Evolutionary conservation across 805 yeast species (phyloP), one percentile per base, ranked within the genome.

Genomic region (Wickerhamomyces tratensis): DNA sequence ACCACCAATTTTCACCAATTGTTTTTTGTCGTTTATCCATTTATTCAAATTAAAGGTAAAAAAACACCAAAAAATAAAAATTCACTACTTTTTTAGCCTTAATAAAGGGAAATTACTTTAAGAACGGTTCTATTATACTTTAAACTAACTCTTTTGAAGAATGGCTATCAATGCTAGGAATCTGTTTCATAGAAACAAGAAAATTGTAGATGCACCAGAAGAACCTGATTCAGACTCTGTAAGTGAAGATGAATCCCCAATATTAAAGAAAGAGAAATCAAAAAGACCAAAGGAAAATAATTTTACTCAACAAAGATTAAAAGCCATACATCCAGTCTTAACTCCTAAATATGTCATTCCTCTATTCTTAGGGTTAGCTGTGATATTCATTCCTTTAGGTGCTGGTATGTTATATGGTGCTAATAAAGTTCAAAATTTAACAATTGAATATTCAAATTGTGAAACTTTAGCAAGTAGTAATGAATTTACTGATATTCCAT

Each of bases 341-440:
- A 88, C 96, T 2, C 96, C 97, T 6, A 81, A 77, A 53, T 78
- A 93, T 29, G 95, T 91, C 40, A 73, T 91, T 41, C 96, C 96
- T 7, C 65, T 91, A 43, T 76, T 89, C 51, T 65, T 88, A 37
- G 45, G 77, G 12, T 67, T 89, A 37, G 87, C 94, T 1, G 70
- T 82, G n/a, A 71, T 93, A 12, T 84, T 88, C 58, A 86, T 91
- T 11, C 95, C 96, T 13, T 74, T 93, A 43, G 98, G 98, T 25
- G 87, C 88, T 20, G 89, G 83, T 37, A 75, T 93, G 50, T 61
- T 88, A 26, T 74, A 76, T 46, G 82, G 91, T 12, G 72, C 88
- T 4, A 69, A 77, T 54, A 71, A 73, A 48, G 87, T 88, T 7
- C 83, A 89, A 58, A 80, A 82, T 46, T 41, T 93, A 33, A 70